Evolutionary conservation across 2,329 filamentous ascomycete genomes (phyloP).

Genomic region (Plectosphaerella plurivora): DNA sequence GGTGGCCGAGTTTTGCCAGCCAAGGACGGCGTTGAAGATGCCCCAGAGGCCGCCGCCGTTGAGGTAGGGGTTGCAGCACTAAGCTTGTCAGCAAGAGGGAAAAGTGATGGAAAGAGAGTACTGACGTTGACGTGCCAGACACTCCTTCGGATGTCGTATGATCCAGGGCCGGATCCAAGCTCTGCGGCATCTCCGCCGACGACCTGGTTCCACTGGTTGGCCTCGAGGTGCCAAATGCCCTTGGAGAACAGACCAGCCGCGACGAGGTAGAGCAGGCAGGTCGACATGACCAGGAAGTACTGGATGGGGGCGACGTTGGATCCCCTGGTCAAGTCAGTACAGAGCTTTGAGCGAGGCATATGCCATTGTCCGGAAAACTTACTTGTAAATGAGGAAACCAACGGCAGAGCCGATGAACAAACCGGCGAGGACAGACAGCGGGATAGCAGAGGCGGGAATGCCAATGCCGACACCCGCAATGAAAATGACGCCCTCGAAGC

Average conservation of each 20-base stretch:
- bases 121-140: conserved; percentile 80
- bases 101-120: conserved; percentile 14
- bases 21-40: conserved; percentile 79
- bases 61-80: conserved; percentile 73
- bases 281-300: conserved; percentile 75
- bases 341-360: rapidly evolving
- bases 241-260: conserved; percentile 78
- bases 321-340: conserved; percentile 39
- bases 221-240: conserved; percentile 70
- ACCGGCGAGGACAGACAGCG: conserved; percentile 64
- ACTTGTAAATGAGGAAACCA: conserved; percentile 71
- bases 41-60: conserved; percentile 79
- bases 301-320: conserved; percentile 41
- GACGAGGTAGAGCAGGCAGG: conserved; percentile 79
- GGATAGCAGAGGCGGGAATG: conserved; percentile 64
- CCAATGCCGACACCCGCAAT: conserved; percentile 70
- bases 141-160: conserved; percentile 72
- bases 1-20: conserved; percentile 85
- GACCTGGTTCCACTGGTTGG: conserved; percentile 62
- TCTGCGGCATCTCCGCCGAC: conserved; percentile 54
- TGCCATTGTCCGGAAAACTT: conserved; percentile 21
- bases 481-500: conserved; percentile 75
- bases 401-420: conserved; percentile 56
- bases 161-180: conserved; percentile 59
- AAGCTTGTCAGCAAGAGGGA: conserved; percentile 1